phyloP scores from a whole-genome alignment of 805 yeast genomes.

The Soucietia sequanensis region DNA sequence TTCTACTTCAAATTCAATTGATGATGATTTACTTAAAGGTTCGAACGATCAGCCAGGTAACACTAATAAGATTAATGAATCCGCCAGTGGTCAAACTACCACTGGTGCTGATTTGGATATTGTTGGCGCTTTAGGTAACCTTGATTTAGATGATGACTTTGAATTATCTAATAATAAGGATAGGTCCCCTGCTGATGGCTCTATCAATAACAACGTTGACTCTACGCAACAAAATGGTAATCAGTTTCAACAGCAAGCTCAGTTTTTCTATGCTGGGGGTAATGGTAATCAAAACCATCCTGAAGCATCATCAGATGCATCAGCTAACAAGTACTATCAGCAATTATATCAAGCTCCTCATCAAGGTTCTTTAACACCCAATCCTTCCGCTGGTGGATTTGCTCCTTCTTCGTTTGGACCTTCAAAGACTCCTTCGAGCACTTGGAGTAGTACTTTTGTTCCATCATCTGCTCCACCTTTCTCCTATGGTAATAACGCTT shows the following conservation, averaged over 20 bases:
- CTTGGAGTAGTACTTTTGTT: conserved; percentile 32
- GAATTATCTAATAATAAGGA: conserved; percentile 8
- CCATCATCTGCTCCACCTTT: conserved; percentile 41
- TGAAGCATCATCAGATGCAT: not conserved
- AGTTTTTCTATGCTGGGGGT: not conserved
- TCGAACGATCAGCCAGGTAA: no score
- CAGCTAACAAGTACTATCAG: not conserved
- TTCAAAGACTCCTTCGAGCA: conserved; percentile 33
- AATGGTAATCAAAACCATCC: not conserved
- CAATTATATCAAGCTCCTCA: conserved; percentile 12
- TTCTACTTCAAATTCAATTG: conserved; percentile 7
- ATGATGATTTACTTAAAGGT: conserved; percentile 5
- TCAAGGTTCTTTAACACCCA: conserved; percentile 29
- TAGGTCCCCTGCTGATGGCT: not conserved
- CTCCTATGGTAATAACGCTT: conserved; percentile 11
- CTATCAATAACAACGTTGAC: not conserved
- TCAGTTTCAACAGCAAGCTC: not conserved
- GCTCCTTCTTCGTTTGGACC: conserved; percentile 15
- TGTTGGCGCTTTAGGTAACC: conserved; percentile 47
- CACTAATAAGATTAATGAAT: not conserved
- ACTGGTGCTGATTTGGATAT: conserved; percentile 35
- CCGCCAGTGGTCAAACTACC: conserved; percentile 1
- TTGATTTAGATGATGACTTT: conserved; percentile 45
- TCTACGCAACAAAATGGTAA: not conserved
- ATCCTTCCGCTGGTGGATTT: conserved; percentile 20